Conservation (phyloP, 202 grass and related monocot genomes). For the Hordeum pubiflorum region DNA sequence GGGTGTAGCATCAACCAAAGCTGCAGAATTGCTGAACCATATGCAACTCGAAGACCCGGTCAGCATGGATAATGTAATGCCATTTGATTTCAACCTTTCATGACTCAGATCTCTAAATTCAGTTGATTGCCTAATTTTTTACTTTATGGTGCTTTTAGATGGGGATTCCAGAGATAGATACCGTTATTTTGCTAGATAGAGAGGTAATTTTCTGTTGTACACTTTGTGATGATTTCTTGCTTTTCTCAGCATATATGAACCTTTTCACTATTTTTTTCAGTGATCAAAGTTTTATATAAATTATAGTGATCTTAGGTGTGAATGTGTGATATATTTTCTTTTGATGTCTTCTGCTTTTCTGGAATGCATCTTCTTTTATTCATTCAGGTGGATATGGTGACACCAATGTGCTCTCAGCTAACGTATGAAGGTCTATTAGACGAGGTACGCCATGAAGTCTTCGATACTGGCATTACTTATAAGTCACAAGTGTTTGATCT, state of each 20-base stretch:
- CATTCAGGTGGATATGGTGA: conserved; percentile 93
- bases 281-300: not conserved
- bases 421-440: conserved; percentile 97
- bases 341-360: not conserved
- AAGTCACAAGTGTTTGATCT: conserved; percentile 9
- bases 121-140: conserved; percentile 7
- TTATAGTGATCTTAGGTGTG: not conserved
- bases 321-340: not conserved
- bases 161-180: conserved; percentile 82
- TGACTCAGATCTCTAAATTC: conserved; percentile 25
- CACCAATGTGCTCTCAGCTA: conserved; percentile 94
- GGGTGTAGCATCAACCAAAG: conserved; percentile 78
- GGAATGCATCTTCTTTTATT: conserved; percentile 4
- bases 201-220: conserved; percentile 49
- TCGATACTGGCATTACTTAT: not conserved
- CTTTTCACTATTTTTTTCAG: not conserved
- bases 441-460: conserved; percentile 55
- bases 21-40: conserved; percentile 74
- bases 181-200: conserved; percentile 86
- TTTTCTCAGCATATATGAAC: not conserved
- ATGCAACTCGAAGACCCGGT: conserved; percentile 90
- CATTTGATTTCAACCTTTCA: conserved; percentile 14
- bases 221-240: not conserved
- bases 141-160: conserved; percentile 44
- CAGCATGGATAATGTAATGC: conserved; percentile 74